Conservation (phyloP, 2,329 filamentous ascomycete species). For the Grosmannia huntii region DNA sequence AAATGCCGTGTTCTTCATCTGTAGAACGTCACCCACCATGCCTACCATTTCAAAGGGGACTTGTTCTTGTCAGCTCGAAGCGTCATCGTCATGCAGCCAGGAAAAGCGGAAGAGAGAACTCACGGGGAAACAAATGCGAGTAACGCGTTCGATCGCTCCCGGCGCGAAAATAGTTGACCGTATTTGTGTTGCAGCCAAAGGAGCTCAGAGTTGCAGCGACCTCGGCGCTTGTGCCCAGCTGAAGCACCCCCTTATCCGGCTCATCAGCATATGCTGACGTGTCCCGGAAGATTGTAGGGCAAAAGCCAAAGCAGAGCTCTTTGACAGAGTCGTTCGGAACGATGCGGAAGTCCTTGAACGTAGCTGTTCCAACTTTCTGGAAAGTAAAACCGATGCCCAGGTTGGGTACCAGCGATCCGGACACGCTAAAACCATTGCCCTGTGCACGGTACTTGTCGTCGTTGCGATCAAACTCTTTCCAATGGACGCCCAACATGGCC, state of each 20-base stretch:
- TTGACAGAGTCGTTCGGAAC: conserved; percentile 42
- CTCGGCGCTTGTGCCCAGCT: conserved; percentile 34
- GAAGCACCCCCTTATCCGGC: conserved; percentile 28
- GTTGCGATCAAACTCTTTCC: conserved; percentile 44
- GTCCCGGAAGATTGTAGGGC: conserved; percentile 37
- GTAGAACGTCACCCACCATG: conserved; percentile 39
- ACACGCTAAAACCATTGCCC: conserved; percentile 40
- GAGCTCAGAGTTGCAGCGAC: conserved; percentile 37
- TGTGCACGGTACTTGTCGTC: conserved; percentile 39
- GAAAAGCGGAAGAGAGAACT: not conserved
- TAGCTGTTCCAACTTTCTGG: conserved; percentile 33
- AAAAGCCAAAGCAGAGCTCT: conserved; percentile 41
- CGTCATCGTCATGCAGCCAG: not conserved
- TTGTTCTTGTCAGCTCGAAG: conserved; percentile 12
- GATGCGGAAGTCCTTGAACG: conserved; percentile 35
- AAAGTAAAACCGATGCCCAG: conserved; percentile 43
- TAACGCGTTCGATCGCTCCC: conserved; percentile 23
- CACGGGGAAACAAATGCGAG: conserved; percentile 37
- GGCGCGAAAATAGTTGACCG: conserved; percentile 30
- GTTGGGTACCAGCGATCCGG: conserved; percentile 31
- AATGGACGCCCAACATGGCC: conserved; percentile 41
- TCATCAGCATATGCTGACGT: conserved; percentile 26
- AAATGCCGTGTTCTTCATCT: conserved; percentile 35
- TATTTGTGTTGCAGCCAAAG: conserved; percentile 42
- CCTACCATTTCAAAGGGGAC: conserved; percentile 45